Percentiles rank a stretch among this genome's conserved stretches.
Evolutionary conservation across 2,329 filamentous ascomycete species (phyloP).

Genomic region (Botrytis galanthina): DNA sequence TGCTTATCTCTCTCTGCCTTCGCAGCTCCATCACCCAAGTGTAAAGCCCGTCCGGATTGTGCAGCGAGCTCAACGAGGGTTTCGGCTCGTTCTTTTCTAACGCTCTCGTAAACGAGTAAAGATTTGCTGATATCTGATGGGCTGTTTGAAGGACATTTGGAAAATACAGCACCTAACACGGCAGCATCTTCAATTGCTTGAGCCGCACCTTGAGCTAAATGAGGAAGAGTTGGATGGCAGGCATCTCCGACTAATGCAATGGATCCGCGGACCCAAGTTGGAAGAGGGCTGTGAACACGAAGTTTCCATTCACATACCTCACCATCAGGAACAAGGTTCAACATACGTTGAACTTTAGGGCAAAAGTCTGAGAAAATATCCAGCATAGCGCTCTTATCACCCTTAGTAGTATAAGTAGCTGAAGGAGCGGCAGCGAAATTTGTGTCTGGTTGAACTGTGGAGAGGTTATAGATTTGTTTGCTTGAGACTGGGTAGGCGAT

Average conservation of each 20-base stretch:
- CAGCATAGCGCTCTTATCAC: conserved; percentile 59
- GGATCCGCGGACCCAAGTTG: conserved; percentile 56
- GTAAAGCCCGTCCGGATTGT: conserved; percentile 52
- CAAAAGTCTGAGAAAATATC: conserved; percentile 62
- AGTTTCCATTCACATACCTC: conserved; percentile 66
- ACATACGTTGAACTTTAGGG: conserved; percentile 55
- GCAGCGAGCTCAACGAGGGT: conserved; percentile 52
- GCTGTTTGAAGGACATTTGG: conserved; percentile 39
- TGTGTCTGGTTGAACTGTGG: conserved; percentile 59
- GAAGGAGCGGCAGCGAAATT: conserved; percentile 58
- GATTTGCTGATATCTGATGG: conserved; percentile 46
- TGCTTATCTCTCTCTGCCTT: conserved; percentile 57
- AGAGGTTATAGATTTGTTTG: conserved; percentile 65
- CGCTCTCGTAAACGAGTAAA: conserved; percentile 53
- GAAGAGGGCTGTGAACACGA: conserved; percentile 55
- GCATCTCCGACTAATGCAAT: conserved; percentile 61
- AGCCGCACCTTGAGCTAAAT: conserved; percentile 65
- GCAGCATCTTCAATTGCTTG: conserved; percentile 68
- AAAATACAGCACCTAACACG: conserved; percentile 54
- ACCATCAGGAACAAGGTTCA: conserved; percentile 58
- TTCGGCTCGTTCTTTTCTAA: conserved; percentile 54
- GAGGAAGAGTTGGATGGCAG: conserved; percentile 66
- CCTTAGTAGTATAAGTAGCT: conserved; percentile 61
- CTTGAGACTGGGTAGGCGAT: conserved; percentile 73
- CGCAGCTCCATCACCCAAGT: conserved; percentile 57